Evolutionary conservation across 768 basidiomycete genomes (phyloP), one percentile per base, ranked within the genome.

Genomic region (Russula brevipes): DNA sequence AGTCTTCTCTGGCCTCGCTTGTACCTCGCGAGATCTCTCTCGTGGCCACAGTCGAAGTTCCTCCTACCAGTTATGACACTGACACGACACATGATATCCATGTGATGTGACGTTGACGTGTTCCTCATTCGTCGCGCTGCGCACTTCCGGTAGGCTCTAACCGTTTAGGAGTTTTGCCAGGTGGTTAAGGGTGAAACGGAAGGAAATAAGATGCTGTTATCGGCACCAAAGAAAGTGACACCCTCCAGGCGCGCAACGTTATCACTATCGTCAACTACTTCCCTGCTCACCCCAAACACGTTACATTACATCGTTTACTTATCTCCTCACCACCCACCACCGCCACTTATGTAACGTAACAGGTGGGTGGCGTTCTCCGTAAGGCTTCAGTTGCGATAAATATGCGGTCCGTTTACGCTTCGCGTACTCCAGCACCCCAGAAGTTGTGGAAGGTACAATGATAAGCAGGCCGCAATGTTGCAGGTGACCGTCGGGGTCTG

Each of bases 291-390:
- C 17, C 19, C 17, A 36, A n/a, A 39, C 12, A 38, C 17, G 12
- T 42, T 35, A 38, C 56, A 44, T 24, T 9, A 8, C 17, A 10
- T 19, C 33, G 35, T 47, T 24, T 39, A 30, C 39, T 24, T 41
- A 55, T 44, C 42, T 31, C 41, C 31, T 33, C 54, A 31, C 41
- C 17, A 35, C n/a, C 35, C 17, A 31, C 54, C 41, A 55, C 41
- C 30, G 60, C 54, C 60, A 61, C 60, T 33, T 36, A 14, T 12
- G 61, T 57, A 35, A 56, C 54, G 8, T 44, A 33, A 24, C 24
- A 24, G 24, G 24, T 24, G n/a, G 8, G 42, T 51, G 49, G 24
- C 46, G 56, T 58, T 33, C 16, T 38, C 36, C 33, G 2, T 11
- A 45, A 19, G 9, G n/a, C 14, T 46, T n/a, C 14, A 7, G 16